Conservation (phyloP, 345 rosid genomes). For the Balakata baccata region DNA sequence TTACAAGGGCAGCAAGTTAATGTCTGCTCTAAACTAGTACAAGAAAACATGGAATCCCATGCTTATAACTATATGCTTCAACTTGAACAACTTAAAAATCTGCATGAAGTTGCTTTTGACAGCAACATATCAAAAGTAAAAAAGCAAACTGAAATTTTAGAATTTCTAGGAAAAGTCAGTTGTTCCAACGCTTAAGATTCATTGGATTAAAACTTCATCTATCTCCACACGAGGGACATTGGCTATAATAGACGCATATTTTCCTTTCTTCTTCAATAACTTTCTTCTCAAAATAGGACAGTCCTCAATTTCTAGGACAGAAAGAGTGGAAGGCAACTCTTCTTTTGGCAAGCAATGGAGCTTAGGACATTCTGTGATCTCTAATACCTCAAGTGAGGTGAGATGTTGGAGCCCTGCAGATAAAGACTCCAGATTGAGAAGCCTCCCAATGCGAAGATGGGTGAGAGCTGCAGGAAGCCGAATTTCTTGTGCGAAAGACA, state of each 20-base stretch:
- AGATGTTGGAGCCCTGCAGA: constrained; percentile 7
- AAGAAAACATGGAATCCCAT: no score
- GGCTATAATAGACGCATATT: constrained; percentile 5
- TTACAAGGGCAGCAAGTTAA: no score
- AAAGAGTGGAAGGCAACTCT: not conserved
- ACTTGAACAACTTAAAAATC: no score
- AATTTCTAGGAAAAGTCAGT: no score
- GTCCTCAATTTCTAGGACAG: not conserved
- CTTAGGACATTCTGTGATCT: constrained; percentile 1
- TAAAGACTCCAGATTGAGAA: constrained; percentile 11
- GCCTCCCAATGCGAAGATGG: not conserved
- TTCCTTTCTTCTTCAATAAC: constrained; percentile 4
- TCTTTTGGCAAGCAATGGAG: constrained; percentile 1
- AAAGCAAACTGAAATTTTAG: no score
- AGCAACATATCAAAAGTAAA: no score
- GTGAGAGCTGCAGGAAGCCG: not conserved
- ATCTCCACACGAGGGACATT: not conserved
- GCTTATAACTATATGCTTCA: no score
- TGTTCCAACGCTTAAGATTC: not conserved
- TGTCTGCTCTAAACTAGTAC: no score
- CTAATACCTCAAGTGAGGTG: not conserved
- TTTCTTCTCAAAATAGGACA: not conserved
- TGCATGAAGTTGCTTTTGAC: no score
- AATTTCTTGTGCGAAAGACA: constrained; percentile 1
- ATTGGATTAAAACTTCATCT: not conserved